Base-by-base conservation (phyloP, 352 stramenopile species). In the Phytophthora tubulina region DNA sequence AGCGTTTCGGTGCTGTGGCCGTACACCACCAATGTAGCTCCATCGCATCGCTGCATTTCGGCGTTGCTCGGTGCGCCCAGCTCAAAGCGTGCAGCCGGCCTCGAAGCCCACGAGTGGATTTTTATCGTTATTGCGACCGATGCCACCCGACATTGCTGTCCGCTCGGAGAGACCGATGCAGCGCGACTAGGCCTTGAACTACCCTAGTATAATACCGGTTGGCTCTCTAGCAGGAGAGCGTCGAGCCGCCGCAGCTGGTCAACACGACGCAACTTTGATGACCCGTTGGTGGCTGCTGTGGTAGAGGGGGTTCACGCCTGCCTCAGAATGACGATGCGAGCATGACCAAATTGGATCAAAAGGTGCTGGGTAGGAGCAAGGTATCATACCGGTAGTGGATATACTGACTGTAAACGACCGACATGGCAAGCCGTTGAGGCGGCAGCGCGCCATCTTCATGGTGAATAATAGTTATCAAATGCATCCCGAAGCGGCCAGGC, bases 241-340 rank as follows among this genome's bases (percentile, higher is more conserved):
- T 15, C 39, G 11, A 14, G 44, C 30, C 30, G n/a, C 13, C 48
- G 49, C 55, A 53, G 54, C 54, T 51, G 54, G 39, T 39, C 54
- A 51, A 51, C 38, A 61, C 31, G 14, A 42, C 7, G 41, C 13
- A 8, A 11, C 39, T 6, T 13, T 27, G 39, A 15, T 21, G 21
- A 27, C 44, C 7, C 33, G 15, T 57, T 57, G 51, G 30, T 45
- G 27, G 33, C 33, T 45, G 33, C n/a, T 42, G 32, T 3, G 32
- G 49, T 56, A 56, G 31, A 56, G 51, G 21, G 15, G 15, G 3
- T 45, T 10, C 39, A 46, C 13, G 41, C 11, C 38, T 35, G 36
- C 50, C 48, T 60, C 31, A 59, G 33, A 33, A 41, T 55, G 48
- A 30, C 42, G 42, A 50, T n/a, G n/a, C 44, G 35, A 9, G 35